These are phyloP conservation scores for Amphirosellinia nigrospora DNA, from an alignment of 495 filamentous ascomycete species.

Conservation along the genomic window DNA sequence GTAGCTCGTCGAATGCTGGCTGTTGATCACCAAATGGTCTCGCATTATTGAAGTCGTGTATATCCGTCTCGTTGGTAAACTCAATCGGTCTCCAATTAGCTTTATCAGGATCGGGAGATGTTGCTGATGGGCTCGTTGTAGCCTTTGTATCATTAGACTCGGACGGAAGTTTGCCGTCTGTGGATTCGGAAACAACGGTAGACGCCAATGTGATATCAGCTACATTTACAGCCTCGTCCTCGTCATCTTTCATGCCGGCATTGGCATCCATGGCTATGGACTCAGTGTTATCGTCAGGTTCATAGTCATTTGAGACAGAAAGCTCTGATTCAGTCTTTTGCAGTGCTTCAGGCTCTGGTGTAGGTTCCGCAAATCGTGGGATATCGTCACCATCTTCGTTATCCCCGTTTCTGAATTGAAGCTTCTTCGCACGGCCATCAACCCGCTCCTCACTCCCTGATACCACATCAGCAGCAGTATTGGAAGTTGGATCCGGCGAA, in stretches of 20 bases:
- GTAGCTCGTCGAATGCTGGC: constrained; percentile 47
- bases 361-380: constrained; percentile 66
- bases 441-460: constrained; percentile 61
- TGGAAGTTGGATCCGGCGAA: constrained; percentile 26
- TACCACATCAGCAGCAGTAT: constrained; percentile 32
- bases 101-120: constrained; percentile 47
- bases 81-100: constrained; percentile 52
- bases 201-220: constrained; percentile 54
- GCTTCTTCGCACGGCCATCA: constrained; percentile 69
- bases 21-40: constrained; percentile 46
- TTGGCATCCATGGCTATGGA: constrained; percentile 30
- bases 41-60: constrained; percentile 50
- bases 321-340: constrained; percentile 44
- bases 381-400: constrained; percentile 69
- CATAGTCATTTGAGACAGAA: constrained; percentile 29
- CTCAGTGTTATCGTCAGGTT: constrained; percentile 31
- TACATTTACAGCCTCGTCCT: constrained; percentile 49
- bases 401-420: constrained; percentile 55
- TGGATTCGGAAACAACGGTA: constrained; percentile 51
- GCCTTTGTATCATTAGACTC: constrained; percentile 56
- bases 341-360: constrained; percentile 58
- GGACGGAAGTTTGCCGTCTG: constrained; percentile 52
- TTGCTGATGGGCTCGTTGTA: constrained; percentile 52
- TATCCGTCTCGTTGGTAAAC: constrained; percentile 45
- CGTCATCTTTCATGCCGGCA: constrained; percentile 43